Percentiles rank a stretch among this genome's conserved stretches.
phyloP scores from a whole-genome alignment of 2,329 filamentous ascomycete species.

The Monascus ruber region DNA sequence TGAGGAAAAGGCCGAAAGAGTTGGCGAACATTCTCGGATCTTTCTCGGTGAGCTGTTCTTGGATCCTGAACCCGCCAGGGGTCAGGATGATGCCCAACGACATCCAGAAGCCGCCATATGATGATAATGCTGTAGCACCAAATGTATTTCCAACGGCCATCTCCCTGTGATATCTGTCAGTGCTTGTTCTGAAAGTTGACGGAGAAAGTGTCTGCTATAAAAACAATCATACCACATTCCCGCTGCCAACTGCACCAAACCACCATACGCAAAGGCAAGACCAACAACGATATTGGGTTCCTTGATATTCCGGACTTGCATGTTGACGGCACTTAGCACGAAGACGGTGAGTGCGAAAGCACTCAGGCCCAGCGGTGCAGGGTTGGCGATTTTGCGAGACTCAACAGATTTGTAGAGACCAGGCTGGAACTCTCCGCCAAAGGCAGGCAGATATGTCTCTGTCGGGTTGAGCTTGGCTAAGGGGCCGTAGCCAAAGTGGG shows the following conservation, averaged over 20 bases:
- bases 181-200: no score
- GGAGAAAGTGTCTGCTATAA: neutral
- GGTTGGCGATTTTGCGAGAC: conserved; percentile 58
- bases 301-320: conserved; percentile 47
- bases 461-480: conserved; percentile 32
- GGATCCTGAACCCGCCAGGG: conserved; percentile 50
- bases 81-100: conserved; percentile 58
- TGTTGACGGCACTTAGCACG: conserved; percentile 61
- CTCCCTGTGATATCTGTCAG: conserved; percentile 42
- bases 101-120: conserved; percentile 72
- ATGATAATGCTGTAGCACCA: conserved; percentile 63
- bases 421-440: conserved; percentile 58
- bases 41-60: conserved; percentile 31
- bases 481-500: conserved; percentile 23
- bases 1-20: conserved; percentile 58
- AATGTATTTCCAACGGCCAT: conserved; percentile 72
- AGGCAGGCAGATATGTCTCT: conserved; percentile 40
- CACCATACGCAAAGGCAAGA: conserved; percentile 60
- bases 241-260: conserved; percentile 60
- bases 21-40: conserved; percentile 34
- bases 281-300: conserved; percentile 54
- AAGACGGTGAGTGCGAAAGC: conserved; percentile 71
- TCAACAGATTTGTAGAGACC: conserved; percentile 50
- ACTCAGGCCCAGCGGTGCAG: conserved; percentile 58
- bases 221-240: conserved; percentile 59